Evolutionary conservation across 2,329 filamentous ascomycete genomes (phyloP), one percentile per base, ranked within the genome.

Genomic region (Dendrostoma leiphaemia): DNA sequence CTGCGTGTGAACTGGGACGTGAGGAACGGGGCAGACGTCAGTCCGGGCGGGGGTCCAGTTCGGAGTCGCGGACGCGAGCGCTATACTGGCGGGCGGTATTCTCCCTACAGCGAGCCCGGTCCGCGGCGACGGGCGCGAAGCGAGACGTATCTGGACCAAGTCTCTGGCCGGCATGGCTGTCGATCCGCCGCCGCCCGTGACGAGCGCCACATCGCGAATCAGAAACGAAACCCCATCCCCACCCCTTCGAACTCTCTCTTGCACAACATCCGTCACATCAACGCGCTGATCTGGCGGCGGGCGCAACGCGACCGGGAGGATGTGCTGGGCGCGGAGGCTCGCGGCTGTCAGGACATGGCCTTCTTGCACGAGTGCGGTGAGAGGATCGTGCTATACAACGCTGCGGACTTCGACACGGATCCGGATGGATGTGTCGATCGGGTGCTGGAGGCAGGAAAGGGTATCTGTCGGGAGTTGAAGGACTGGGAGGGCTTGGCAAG

Each of bases 231-330:
- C 34, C 29, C 41, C 15, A 56, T 64, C 24, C 63, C 61, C 2
- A 28, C 48, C 9, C 51, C 62, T 4, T 64, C 61, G 3, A 52
- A 54, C 31, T 67, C 59, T 15, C 63, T 71, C 2, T 61, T 68
- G 15, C 58, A 61, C 31, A 70, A 70, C 55, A 52, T 64, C 17
- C 65, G 61, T 32, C 54, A 45, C 32, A 69, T 71, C 32, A 68
- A 66, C 59, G 60, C 58, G 34, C 60, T 65, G 54, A 46, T 69
- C 3, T 71, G 67, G 69, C 57, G 56, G 10, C 63, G 63, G 15
- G 64, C 67, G 23, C 62, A 62, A 41, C 62, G 63, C n/a, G 63
- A 67, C 35, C 60, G 68, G 8, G 56, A 64, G 10, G 48, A 65
- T 31, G 64, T 69, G 7, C 60, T 64, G 28, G 60, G 62, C 29